Evolutionary conservation across 768 basidiomycete species (phyloP).

Genomic region (Lepiota venenata): DNA sequence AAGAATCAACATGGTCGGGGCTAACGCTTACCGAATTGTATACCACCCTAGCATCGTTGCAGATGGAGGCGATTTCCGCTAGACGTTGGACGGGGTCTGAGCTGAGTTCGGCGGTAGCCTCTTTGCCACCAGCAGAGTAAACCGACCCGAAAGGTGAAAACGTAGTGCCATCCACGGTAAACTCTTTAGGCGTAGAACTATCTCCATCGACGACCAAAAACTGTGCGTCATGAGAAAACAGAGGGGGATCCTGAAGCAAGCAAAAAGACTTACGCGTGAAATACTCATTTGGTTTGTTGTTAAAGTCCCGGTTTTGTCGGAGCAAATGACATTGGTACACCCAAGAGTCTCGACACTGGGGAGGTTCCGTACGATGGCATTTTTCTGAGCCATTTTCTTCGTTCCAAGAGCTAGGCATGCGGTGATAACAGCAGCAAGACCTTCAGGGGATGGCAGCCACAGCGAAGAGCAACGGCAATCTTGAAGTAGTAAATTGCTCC

Average conservation of each 20-base stretch:
- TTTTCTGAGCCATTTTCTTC: constrained; percentile 99
- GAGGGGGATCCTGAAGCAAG: not conserved
- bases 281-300: constrained; percentile 99
- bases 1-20: not conserved
- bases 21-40: constrained; percentile 63
- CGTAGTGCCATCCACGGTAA: constrained; percentile 86
- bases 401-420: constrained; percentile 95
- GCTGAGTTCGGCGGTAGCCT: constrained; percentile 49
- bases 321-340: constrained; percentile 98
- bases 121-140: constrained; percentile 61
- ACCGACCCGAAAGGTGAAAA: constrained; percentile 85
- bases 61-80: constrained; percentile 89
- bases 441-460: constrained; percentile 99
- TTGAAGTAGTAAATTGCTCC: constrained; percentile 99
- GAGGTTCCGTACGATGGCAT: constrained; percentile 94
- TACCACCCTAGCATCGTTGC: constrained; percentile 91
- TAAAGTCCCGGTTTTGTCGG: constrained; percentile 96
- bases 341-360: constrained; percentile 97
- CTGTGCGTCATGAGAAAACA: constrained; percentile 31
- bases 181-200: constrained; percentile 55
- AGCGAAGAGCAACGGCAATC: constrained; percentile 97
- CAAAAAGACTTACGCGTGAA: constrained; percentile 50
- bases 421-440: constrained; percentile 97
- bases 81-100: constrained; percentile 77
- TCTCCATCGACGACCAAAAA: constrained; percentile 70